A percentile compares a stretch with the other conserved stretches of the same genome.
phyloP scores from a whole-genome alignment of 495 filamentous ascomycete genomes.

The Penicillium diatomitis region DNA sequence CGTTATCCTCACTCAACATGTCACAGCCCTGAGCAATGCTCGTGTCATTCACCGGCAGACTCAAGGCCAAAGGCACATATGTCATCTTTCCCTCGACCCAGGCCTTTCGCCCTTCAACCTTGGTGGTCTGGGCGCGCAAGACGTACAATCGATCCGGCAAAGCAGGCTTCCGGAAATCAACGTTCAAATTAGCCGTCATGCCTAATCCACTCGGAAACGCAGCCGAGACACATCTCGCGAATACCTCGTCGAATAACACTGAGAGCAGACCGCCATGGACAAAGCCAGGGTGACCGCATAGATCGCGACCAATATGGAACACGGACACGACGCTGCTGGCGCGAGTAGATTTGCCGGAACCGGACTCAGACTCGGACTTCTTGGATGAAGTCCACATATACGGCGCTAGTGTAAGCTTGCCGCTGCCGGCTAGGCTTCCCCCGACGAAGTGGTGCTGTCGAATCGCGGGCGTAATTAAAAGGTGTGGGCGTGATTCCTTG shows the following conservation, averaged over 20 bases:
- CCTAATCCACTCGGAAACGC: conserved; percentile 37
- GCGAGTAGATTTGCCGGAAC: conserved; percentile 10
- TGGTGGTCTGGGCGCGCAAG: conserved; percentile 40
- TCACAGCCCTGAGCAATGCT: conserved; percentile 6
- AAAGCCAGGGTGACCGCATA: conserved; percentile 33
- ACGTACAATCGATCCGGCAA: conserved; percentile 56
- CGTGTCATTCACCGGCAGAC: not conserved
- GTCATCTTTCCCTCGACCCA: conserved; percentile 32
- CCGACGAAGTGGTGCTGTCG: conserved; percentile 31
- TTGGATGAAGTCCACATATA: conserved; percentile 48
- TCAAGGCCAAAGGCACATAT: conserved; percentile 16
- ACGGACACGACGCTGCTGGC: conserved; percentile 21
- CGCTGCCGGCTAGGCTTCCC: conserved; percentile 51
- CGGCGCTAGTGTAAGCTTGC: conserved; percentile 69
- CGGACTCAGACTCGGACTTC: conserved; percentile 3
- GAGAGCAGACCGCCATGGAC: conserved; percentile 33
- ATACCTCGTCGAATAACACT: conserved; percentile 34
- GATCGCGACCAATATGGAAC: conserved; percentile 29
- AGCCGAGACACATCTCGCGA: conserved; percentile 31
- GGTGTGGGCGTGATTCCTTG: conserved; percentile 62
- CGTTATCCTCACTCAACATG: conserved; percentile 28
- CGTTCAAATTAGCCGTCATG: conserved; percentile 55
- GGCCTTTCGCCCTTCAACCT: conserved; percentile 33
- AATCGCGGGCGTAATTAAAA: conserved; percentile 21
- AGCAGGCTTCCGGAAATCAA: conserved; percentile 54